phyloP scores from a whole-genome alignment of 2,329 filamentous ascomycete genomes.

The Scleromitrula shiraiana region DNA sequence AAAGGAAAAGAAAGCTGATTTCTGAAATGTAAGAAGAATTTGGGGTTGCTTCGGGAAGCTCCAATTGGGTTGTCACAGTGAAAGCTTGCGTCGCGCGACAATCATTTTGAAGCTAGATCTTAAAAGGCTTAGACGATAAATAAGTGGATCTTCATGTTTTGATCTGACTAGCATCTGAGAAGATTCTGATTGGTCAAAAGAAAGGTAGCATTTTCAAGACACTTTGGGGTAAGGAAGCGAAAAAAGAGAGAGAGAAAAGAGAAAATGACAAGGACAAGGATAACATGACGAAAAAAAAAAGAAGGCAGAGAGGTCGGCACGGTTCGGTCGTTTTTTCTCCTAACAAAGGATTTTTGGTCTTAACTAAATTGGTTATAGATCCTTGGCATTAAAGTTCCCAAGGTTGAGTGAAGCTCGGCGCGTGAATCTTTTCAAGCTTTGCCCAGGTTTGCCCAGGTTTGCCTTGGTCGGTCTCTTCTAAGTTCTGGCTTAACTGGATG shows the following conservation, averaged over 20 bases:
- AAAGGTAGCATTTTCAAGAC: not conserved
- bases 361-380: no score
- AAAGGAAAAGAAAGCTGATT: not conserved
- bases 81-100: conserved; percentile 6
- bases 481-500: no score
- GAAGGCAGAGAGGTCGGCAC: not conserved
- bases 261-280: not conserved
- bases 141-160: not conserved
- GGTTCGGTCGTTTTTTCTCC: no score
- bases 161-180: not conserved
- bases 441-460: no score
- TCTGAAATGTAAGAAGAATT: conserved; percentile 5
- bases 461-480: no score
- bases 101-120: conserved; percentile 4
- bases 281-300: not conserved
- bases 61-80: conserved; percentile 11
- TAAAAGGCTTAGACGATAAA: not conserved
- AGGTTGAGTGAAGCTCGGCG: no score
- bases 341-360: no score
- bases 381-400: no score
- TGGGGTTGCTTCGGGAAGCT: conserved; percentile 13
- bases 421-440: no score
- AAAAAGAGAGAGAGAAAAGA: not conserved
- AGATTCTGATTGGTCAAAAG: conserved; percentile 1
- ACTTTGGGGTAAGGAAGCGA: not conserved